Percentiles rank a stretch among this genome's conserved stretches.
Evolutionary conservation across 1,139 yeast species (phyloP).

Genomic region (Kluyveromyces sp.): DNA sequence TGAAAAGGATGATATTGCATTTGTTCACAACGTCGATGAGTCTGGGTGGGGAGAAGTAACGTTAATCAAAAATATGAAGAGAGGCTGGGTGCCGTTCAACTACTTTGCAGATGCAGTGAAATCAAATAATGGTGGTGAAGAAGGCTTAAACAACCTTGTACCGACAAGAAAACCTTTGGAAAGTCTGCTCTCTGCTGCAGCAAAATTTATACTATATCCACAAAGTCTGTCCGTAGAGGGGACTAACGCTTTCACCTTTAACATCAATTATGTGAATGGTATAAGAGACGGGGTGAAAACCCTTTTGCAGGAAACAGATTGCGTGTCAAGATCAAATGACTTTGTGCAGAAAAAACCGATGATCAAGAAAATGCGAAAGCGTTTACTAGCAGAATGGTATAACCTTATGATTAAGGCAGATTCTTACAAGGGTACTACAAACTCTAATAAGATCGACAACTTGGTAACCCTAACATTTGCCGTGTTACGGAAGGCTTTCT

Average conservation of each 20-base stretch:
- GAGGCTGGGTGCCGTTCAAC: slow-evolving; percentile 98
- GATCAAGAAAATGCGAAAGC: slow-evolving; percentile 69
- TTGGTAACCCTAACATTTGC: slow-evolving; percentile 68
- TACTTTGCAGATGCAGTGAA: slow-evolving; percentile 65
- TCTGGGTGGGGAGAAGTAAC: slow-evolving; percentile 99
- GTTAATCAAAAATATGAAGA: slow-evolving; percentile 53
- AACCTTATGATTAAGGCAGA: slow-evolving; percentile 81
- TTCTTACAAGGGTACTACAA: slow-evolving; percentile 68
- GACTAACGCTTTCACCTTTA: slow-evolving; percentile 16
- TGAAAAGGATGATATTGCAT: slow-evolving; percentile 70
- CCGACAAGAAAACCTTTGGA: slow-evolving; percentile 45
- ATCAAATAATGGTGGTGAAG: slow-evolving; percentile 10
- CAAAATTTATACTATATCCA: slow-evolving; percentile 68
- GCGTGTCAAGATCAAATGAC: slow-evolving; percentile 76
- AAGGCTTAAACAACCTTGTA: slow-evolving; percentile 31
- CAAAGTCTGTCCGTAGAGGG: slow-evolving; percentile 33
- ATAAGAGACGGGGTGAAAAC: slow-evolving; percentile 80
- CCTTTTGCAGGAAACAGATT: slow-evolving; percentile 68
- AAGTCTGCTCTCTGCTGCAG: slow-evolving; percentile 65
- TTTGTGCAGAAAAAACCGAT: slow-evolving; percentile 65
- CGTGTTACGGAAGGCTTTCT: slow-evolving; percentile 64
- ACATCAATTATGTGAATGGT: slow-evolving; percentile 40
- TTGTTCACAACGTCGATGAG: slow-evolving; percentile 81
- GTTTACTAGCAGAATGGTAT: slow-evolving; percentile 85
- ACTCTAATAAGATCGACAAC: slow-evolving; percentile 57